phyloP scores from a whole-genome alignment of 345 rosid genomes.

The Barbarea vulgaris region DNA sequence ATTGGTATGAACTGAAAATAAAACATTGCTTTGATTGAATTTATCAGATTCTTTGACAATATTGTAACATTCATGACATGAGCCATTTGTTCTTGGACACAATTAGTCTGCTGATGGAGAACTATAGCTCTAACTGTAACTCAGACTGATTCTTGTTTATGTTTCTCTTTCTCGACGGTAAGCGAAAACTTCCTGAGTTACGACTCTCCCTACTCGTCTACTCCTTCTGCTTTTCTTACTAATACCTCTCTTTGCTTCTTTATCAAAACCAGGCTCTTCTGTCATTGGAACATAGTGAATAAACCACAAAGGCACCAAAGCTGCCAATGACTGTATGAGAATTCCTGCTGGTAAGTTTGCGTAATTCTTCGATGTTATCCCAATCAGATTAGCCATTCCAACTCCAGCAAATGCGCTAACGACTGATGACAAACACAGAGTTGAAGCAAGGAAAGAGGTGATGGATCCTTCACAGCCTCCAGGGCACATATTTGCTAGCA shows the following conservation, averaged over 20 bases:
- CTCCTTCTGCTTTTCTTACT: constrained; percentile 57
- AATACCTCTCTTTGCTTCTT: constrained; percentile 49
- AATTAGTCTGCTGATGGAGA: neutral
- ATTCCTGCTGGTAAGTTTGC: constrained; percentile 56
- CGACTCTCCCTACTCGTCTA: constrained; percentile 63
- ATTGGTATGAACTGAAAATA: neutral
- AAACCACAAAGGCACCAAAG: constrained; percentile 62
- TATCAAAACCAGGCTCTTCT: constrained; percentile 42
- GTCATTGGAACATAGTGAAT: constrained; percentile 53
- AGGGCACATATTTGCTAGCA: constrained; percentile 62
- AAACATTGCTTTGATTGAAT: neutral
- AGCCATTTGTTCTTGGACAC: neutral
- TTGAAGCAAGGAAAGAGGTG: constrained; percentile 69
- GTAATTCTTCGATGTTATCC: constrained; percentile 58
- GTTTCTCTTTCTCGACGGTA: neutral
- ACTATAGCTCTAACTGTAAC: neutral
- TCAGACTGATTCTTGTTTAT: neutral
- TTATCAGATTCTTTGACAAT: constrained; percentile 1
- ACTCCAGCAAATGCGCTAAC: constrained; percentile 62
- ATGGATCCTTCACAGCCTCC: constrained; percentile 79
- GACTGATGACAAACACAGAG: constrained; percentile 65
- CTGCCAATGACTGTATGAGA: constrained; percentile 61
- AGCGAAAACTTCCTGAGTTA: neutral
- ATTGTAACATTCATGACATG: neutral
- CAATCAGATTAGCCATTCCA: constrained; percentile 63